Base-by-base conservation (phyloP, 1,139 yeast genomes). In the Magnusiomyces paraingens region DNA sequence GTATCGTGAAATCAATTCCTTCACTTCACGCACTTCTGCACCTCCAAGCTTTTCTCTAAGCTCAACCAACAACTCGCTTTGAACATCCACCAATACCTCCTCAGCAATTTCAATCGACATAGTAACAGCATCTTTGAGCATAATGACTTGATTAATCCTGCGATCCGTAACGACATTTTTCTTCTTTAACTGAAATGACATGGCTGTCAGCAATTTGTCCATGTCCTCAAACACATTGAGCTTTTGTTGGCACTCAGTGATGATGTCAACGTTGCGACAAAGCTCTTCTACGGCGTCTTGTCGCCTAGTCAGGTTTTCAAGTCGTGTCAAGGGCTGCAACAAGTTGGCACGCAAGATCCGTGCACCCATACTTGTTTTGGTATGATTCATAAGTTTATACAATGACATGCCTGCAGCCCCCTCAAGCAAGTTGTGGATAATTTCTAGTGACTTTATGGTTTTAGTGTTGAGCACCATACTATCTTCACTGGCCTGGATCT, bases 361-460 rank as follows among this genome's bases (percentile, higher is more conserved):
- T 18, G 64, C 66, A 1, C 81, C 81, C 80, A 77, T 77, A 51
- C 72, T 73, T 0, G 81, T 76, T 0, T 64, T 58, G 1, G 79
- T 75, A 1, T 60, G 57, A 56, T 76, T 70, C 51, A 77, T 58
- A 40, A 68, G 64, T 32, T 70, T 73, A 46, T 68, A 67, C 12
- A 77, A 61, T 0, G 75, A 68, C 20, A 65, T 55, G 0, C 71
- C 72, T 14, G 58, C 61, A 20, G 59, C 59, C 3, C 49, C 44
- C 3, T 66, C 70, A 8, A 61, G 49, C 2, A 64, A 60, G 56
- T 72, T 74, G 8, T 69, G 68, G 1, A 72, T 62, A 22, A 78
- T 59, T 50, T 77, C 78, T 10, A 77, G 64, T 14, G 68, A 65
- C 21, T 60, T 62, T 1, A 70, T 64, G 0, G 80, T 72, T 20